These are phyloP conservation scores for Leucosporidium creatinivorum DNA, from an alignment of 768 basidiomycete genomes.

Conservation along the genomic window DNA sequence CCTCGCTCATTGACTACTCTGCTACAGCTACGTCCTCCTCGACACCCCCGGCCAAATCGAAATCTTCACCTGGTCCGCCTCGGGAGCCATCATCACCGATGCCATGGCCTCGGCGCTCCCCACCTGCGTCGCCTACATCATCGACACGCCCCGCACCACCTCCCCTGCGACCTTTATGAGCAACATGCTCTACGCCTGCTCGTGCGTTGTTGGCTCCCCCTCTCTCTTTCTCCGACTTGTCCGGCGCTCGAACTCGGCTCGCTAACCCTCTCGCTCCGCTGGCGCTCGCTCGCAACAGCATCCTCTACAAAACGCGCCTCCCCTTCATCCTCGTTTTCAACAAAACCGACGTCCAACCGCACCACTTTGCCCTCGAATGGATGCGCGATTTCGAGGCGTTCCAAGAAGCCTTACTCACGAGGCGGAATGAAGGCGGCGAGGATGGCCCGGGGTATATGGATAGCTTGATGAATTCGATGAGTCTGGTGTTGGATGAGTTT, in stretches of 20 bases:
- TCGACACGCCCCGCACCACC: conserved; percentile 90
- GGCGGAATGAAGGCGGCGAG: conserved; percentile 49
- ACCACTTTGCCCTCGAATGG: conserved; percentile 92
- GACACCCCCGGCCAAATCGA: conserved; percentile 99
- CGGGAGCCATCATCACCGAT: conserved; percentile 96
- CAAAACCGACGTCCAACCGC: conserved; percentile 87
- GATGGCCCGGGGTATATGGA: conserved; percentile 97
- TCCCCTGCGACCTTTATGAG: conserved; percentile 98
- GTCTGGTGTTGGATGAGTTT: conserved; percentile 93
- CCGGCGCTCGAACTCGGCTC: background rate
- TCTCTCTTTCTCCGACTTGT: background rate
- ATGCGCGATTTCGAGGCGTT: conserved; percentile 97
- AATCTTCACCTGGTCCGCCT: conserved; percentile 99
- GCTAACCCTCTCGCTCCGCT: background rate
- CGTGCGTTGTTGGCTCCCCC: conserved; percentile 50
- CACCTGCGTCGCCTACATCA: conserved; percentile 90
- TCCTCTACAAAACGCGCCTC: conserved; percentile 93
- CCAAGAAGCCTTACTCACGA: conserved; percentile 62
- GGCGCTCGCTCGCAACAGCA: conserved; percentile 48
- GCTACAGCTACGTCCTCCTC: conserved; percentile 73
- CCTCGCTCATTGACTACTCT: background rate
- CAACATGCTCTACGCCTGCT: conserved; percentile 99
- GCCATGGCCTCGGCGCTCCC: conserved; percentile 88
- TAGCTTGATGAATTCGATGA: conserved; percentile 98
- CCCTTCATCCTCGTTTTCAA: conserved; percentile 98